These are phyloP conservation scores for Metschnikowia gelsemii DNA, from an alignment of 805 yeast genomes.

Conservation along the genomic window DNA sequence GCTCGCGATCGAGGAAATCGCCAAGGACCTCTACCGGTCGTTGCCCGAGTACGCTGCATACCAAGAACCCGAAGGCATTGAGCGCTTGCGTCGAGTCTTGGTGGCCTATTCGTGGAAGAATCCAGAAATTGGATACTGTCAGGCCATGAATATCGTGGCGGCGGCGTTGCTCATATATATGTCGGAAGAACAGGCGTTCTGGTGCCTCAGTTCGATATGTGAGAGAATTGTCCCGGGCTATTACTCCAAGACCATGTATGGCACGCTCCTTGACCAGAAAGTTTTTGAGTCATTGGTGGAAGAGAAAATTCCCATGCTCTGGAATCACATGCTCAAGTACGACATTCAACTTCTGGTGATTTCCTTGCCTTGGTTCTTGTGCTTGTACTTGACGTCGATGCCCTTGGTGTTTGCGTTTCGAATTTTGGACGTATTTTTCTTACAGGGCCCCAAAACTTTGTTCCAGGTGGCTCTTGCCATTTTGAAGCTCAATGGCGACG, in stretches of 20 bases:
- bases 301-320: constrained; percentile 82
- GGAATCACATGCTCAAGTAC: constrained; percentile 73
- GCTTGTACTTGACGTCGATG: constrained; percentile 87
- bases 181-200: constrained; percentile 97
- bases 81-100: constrained; percentile 77
- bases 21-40: constrained; percentile 91
- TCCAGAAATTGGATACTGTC: constrained; percentile 97
- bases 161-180: constrained; percentile 78
- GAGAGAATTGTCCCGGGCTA: constrained; percentile 91
- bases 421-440: constrained; percentile 83
- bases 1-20: constrained; percentile 92
- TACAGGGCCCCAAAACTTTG: constrained; percentile 83
- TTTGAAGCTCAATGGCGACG: constrained; percentile 85
- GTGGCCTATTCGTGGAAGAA: constrained; percentile 96
- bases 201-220: constrained; percentile 82
- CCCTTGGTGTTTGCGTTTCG: constrained; percentile 92
- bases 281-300: constrained; percentile 90
- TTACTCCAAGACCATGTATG: constrained; percentile 96
- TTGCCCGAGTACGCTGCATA: constrained; percentile 95
- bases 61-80: constrained; percentile 82
- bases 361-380: constrained; percentile 94
- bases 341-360: constrained; percentile 93
- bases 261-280: constrained; percentile 88
- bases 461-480: constrained; percentile 94
- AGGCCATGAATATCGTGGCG: constrained; percentile 94